Base-by-base conservation (phyloP, 2,329 filamentous ascomycete genomes). In the Arachnomyces sp. region DNA sequence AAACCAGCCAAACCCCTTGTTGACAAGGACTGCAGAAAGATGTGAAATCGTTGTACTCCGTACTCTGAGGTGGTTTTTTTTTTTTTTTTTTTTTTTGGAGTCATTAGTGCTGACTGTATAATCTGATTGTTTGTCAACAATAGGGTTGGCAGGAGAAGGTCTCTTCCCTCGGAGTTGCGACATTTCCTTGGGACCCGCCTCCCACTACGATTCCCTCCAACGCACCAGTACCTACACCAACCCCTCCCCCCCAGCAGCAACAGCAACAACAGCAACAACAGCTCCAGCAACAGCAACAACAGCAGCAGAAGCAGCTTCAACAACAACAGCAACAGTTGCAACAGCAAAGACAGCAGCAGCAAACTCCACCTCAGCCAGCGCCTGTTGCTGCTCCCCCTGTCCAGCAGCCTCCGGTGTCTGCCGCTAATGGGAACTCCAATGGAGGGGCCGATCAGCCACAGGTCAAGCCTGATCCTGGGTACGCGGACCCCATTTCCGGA, bases 141-240 rank as follows among this genome's bases (percentile, higher is more conserved):
- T 60, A 96, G 89, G 86, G 82, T 68, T 98, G 92, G 92, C 89
- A 96, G 72, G 75, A 82, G 54, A 95, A 93, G 66, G 75, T 98
- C 28, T 84, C 89, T 1, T 79, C 80, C 52, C 80, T 93, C 50
- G 80, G 84, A 50, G 83, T 96, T 46, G 92, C 92, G 44, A 72
- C 78, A 42, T 95, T 96, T 61, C 90, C 92, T 8, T 98, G 92
- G 92, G 92, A 98, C 59, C 90, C 92, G 32, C 82, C 84, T 58
- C 82, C 84, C 36, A 81, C 21, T 5, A 25, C 21, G 9, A 25
- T 25, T 9, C 21, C 21, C 5, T 25, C 21, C 21, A 25, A 25
- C 21, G 21, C 21, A 25, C 21, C 21, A 25, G 21, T 9, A 25
- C 21, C 21, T 25, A 9, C 84, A 38, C 75, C 77, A 38, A 61